Conservation (phyloP, 2,329 filamentous ascomycete species). For the Xylaria sp. region DNA sequence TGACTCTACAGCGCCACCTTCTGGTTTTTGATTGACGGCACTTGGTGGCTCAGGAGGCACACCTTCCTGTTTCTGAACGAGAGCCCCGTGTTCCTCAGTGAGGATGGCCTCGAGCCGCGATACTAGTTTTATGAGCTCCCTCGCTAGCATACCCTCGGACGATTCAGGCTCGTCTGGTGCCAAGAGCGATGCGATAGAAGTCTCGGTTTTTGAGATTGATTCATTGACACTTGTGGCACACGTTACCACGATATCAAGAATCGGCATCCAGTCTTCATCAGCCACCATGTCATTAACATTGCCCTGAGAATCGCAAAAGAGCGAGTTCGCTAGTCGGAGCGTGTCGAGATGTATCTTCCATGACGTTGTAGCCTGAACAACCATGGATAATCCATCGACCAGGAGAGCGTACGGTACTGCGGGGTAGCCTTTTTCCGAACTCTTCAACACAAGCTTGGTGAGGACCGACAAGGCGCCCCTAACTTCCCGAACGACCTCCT, state of each 20-base stretch:
- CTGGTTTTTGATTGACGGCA: conserved; percentile 4
- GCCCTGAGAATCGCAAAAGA: conserved; percentile 57
- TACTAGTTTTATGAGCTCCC: conserved; percentile 50
- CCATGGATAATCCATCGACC: conserved; percentile 58
- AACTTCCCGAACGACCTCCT: conserved; percentile 58
- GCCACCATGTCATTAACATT: conserved; percentile 58
- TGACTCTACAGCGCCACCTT: conserved; percentile 38
- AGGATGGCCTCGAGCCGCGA: conserved; percentile 54
- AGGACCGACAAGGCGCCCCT: conserved; percentile 66
- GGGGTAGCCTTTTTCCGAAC: conserved; percentile 62
- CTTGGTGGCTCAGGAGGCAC: conserved; percentile 6
- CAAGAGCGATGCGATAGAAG: conserved; percentile 26
- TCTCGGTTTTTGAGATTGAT: conserved; percentile 24
- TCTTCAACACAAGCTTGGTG: conserved; percentile 64
- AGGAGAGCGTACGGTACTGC: conserved; percentile 60
- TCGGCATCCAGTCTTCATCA: conserved; percentile 67
- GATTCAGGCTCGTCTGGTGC: conserved; percentile 37
- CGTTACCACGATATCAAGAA: conserved; percentile 61
- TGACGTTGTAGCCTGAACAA: conserved; percentile 49
- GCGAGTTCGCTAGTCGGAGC: conserved; percentile 56
- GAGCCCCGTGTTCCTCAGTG: conserved; percentile 50
- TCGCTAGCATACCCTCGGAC: conserved; percentile 44
- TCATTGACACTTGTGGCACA: conserved; percentile 49
- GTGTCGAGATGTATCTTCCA: conserved; percentile 51
- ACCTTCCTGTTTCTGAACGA: conserved; percentile 59